Base-by-base conservation (phyloP, 768 basidiomycete genomes). In the Daedalea quercina region DNA sequence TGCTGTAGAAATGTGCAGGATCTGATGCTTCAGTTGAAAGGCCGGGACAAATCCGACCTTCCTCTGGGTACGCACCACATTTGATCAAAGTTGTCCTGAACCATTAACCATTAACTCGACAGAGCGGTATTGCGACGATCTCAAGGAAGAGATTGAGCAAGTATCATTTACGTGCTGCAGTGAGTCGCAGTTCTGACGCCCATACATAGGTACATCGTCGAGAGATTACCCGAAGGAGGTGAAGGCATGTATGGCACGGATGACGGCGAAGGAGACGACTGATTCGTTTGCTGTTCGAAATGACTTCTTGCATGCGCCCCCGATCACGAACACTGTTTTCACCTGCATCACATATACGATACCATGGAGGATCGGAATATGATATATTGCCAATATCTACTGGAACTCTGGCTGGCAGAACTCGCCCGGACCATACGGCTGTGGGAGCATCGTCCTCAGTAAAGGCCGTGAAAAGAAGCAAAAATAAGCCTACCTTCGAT, bases 341-440 rank as follows among this genome's bases (percentile, higher is more conserved):
- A 31, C 11, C 28, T 28, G 31, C 19, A 19, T 33, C 33, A 24
- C 25, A 17, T 8, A 45, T 22, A 31, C 19, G 37, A 15, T 40
- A 40, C 37, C 37, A 40, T 49, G 2, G 11, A 12, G 33, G 3
- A 49, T 26, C 33, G 48, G 25, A 47, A 13, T 33, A 20, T 24
- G 37, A 48, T 43, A 17, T 33, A 53, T 42, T 20, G 42, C 19
- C 24, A 40, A 52, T 45, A 25, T 65, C 61, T 64, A 67, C 19
- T 55, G 55, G 69, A 96, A 96, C 65, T 96, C 94, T 25, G 87
- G 84, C 58, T 70, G 71, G 69, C 94, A 96, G 65, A 83, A 83
- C 66, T 94, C 89, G 61, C 94, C 94, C 34, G 94, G 94, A 53
- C 94, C 94, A 61, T 92, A 94, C 28, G 94, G 94, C 90, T 96